Evolutionary conservation across 176 grass and related monocot species (phyloP).

Genomic region (Triticum urartu): DNA sequence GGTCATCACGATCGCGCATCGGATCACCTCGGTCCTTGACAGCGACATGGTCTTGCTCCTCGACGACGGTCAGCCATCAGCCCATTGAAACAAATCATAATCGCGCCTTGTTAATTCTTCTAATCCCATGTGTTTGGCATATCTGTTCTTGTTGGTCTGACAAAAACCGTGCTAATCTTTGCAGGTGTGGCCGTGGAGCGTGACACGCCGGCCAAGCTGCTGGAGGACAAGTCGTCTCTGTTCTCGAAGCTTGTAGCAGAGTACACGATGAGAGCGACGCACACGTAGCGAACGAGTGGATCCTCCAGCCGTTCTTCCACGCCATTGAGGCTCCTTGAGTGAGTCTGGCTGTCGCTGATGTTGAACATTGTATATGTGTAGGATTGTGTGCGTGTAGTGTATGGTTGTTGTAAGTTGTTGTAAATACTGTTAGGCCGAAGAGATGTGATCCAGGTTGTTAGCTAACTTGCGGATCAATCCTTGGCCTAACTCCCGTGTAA

Average conservation of each 20-base stretch:
- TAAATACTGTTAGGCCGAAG: no score
- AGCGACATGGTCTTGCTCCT: slow-evolving; percentile 34
- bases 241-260: slow-evolving; percentile 83
- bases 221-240: slow-evolving; percentile 66
- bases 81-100: neutral
- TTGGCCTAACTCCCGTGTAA: no score
- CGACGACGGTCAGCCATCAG: slow-evolving; percentile 3
- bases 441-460: no score
- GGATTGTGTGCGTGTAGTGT: no score
- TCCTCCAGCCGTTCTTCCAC: neutral
- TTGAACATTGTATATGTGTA: no score
- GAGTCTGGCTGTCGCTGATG: neutral
- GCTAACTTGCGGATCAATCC: no score
- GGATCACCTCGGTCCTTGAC: slow-evolving; percentile 25
- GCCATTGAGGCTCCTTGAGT: neutral
- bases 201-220: slow-evolving; percentile 57
- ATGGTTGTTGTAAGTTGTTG: no score
- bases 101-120: neutral
- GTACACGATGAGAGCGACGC: slow-evolving; percentile 73
- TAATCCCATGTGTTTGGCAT: neutral
- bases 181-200: slow-evolving; percentile 68
- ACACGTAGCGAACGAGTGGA: slow-evolving; percentile 31
- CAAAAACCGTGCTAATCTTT: neutral
- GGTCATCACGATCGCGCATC: slow-evolving; percentile 20
- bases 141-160: neutral